phyloP scores from a whole-genome alignment of 768 basidiomycete genomes.

The Myochromella boudieri region DNA sequence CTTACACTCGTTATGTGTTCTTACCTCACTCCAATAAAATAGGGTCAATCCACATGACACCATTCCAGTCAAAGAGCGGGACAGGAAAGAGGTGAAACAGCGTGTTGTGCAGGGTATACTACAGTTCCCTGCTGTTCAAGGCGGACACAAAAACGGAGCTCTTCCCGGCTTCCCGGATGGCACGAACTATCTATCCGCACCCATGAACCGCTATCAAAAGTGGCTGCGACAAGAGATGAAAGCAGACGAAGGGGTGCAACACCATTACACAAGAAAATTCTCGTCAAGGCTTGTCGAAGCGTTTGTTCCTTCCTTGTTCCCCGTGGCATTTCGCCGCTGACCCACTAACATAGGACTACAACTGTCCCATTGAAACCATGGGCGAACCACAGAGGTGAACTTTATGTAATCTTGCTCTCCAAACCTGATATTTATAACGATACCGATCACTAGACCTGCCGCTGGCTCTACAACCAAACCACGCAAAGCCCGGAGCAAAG shows the following conservation, averaged over 20 bases:
- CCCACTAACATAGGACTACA: constrained; percentile 41
- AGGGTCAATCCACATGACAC: constrained; percentile 61
- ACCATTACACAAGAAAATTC: constrained; percentile 58
- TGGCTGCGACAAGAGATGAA: constrained; percentile 30
- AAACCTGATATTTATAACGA: background rate
- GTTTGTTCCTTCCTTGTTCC: constrained; percentile 32
- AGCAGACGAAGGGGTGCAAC: constrained; percentile 37
- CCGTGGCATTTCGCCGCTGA: background rate
- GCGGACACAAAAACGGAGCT: constrained; percentile 8
- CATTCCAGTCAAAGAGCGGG: constrained; percentile 29
- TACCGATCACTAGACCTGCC: constrained; percentile 44
- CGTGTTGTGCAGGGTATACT: constrained; percentile 44
- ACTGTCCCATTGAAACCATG: constrained; percentile 51
- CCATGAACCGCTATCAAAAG: constrained; percentile 46
- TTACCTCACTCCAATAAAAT: background rate
- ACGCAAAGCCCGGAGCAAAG: constrained; percentile 26
- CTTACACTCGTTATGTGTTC: background rate
- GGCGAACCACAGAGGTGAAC: constrained; percentile 52
- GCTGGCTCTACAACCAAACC: constrained; percentile 32
- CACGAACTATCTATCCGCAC: constrained; percentile 38
- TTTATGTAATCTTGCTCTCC: background rate
- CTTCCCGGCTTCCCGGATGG: constrained; percentile 50
- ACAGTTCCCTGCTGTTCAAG: constrained; percentile 38
- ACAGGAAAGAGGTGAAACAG: constrained; percentile 30
- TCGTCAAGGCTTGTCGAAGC: constrained; percentile 46